Evolutionary conservation across 495 filamentous ascomycete genomes (phyloP).

Genomic region (Daldinia bambusicola): DNA sequence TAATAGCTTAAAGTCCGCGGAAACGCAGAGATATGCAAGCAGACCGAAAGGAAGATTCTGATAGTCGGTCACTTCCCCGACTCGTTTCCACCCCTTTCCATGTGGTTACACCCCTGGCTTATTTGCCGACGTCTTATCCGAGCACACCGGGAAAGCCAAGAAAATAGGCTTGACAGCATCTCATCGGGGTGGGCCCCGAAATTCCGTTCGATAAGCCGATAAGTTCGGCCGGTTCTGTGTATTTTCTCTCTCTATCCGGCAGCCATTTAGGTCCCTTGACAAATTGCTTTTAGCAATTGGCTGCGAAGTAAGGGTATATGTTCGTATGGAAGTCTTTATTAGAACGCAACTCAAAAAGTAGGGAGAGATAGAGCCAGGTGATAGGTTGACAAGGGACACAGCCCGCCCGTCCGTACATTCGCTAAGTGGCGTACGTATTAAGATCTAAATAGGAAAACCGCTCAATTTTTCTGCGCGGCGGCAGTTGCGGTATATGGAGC

Average conservation of each 20-base stretch:
- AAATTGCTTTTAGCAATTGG: not conserved
- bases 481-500: conserved; percentile 7
- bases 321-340: not conserved
- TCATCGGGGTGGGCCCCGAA: conserved; percentile 42
- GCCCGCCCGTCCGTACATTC: not conserved
- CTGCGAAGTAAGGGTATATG: not conserved
- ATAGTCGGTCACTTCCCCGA: conserved; percentile 20
- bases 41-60: conserved; percentile 1
- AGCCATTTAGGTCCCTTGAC: not conserved
- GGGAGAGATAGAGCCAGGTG: not conserved
- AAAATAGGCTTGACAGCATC: conserved; percentile 32
- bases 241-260: not conserved
- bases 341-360: not conserved
- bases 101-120: conserved; percentile 28
- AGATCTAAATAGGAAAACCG: conserved; percentile 5
- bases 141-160: conserved; percentile 41
- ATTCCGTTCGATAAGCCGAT: conserved; percentile 27
- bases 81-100: conserved; percentile 35
- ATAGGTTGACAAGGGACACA: not conserved
- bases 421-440: conserved; percentile 4
- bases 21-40: conserved; percentile 18
- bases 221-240: conserved; percentile 15
- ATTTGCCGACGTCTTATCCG: conserved; percentile 31
- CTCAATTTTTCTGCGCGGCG: not conserved
- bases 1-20: not conserved